Conservation (phyloP, 495 filamentous ascomycete species). For the Pyrenula massariospora region DNA sequence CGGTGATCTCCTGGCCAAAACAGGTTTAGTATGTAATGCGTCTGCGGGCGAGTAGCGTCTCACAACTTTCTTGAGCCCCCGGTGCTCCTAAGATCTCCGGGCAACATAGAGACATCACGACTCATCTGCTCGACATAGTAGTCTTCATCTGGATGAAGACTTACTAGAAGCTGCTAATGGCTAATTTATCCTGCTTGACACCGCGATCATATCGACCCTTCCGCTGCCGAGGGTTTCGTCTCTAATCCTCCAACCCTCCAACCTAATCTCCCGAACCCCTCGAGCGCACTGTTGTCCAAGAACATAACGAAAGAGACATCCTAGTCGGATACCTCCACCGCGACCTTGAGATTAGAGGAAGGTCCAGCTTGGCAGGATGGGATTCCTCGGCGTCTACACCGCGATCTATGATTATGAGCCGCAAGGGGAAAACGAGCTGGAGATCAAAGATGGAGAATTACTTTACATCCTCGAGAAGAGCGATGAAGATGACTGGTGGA, state of each 20-base stretch:
- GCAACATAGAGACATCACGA: background rate
- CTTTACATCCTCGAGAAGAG: conserved; percentile 89
- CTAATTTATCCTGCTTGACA: background rate
- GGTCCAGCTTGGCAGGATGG: conserved; percentile 30
- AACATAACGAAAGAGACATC: background rate
- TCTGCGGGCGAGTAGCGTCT: background rate
- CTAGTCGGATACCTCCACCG: background rate
- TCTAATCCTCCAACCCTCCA: background rate
- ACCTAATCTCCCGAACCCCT: background rate
- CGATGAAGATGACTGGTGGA: conserved; percentile 92
- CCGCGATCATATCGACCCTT: background rate
- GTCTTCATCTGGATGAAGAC: background rate
- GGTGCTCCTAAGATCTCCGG: background rate
- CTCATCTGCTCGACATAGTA: background rate
- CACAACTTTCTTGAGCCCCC: background rate
- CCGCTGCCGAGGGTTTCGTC: background rate
- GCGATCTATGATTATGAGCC: conserved; percentile 90
- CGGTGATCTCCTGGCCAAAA: background rate
- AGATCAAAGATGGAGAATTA: conserved; percentile 79
- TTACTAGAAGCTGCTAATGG: background rate
- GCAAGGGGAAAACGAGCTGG: conserved; percentile 78
- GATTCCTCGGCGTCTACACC: conserved; percentile 83
- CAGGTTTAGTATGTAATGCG: background rate
- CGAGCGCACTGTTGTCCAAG: background rate
- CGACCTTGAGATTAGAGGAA: background rate